A percentile compares a stretch with the other conserved stretches of the same genome.
phyloP scores from a whole-genome alignment of 768 basidiomycete genomes.

The Boletus rex-veris region DNA sequence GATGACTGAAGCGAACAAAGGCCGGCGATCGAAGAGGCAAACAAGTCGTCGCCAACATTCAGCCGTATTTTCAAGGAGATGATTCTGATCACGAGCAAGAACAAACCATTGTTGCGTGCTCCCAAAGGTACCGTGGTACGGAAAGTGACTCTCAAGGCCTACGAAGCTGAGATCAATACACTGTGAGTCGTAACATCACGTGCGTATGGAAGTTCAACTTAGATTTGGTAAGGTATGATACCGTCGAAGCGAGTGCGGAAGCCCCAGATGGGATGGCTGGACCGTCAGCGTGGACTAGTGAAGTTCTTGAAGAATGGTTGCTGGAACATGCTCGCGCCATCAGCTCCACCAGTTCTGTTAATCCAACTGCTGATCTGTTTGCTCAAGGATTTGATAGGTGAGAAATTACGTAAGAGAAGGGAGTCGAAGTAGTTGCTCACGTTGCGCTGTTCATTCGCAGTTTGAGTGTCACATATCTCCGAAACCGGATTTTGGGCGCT shows the following conservation, averaged over 20 bases:
- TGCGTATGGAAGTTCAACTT: not conserved
- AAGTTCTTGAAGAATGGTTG: conserved; percentile 26
- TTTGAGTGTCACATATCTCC: conserved; percentile 30
- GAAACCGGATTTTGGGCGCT: conserved; percentile 20
- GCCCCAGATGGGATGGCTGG: conserved; percentile 18
- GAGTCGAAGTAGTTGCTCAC: not conserved
- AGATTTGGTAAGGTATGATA: conserved; percentile 26
- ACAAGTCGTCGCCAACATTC: conserved; percentile 38
- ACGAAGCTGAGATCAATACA: conserved; percentile 44
- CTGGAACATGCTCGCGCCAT: conserved; percentile 21
- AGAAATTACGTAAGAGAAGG: not conserved
- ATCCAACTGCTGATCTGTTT: conserved; percentile 25
- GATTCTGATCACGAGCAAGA: conserved; percentile 43
- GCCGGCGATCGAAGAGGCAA: conserved; percentile 44
- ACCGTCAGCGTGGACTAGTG: conserved; percentile 25
- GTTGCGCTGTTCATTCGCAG: conserved; percentile 4
- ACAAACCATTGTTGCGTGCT: conserved; percentile 43
- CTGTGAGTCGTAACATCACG: conserved; percentile 30
- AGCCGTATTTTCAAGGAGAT: conserved; percentile 51
- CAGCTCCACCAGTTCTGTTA: conserved; percentile 1
- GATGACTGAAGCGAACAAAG: conserved; percentile 16
- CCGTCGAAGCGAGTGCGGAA: conserved; percentile 26
- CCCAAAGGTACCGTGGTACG: conserved; percentile 45
- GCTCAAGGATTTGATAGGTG: conserved; percentile 39
- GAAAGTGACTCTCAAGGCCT: conserved; percentile 37